Evolutionary conservation across 2,329 filamentous ascomycete genomes (phyloP), one percentile per base, ranked within the genome.

Genomic region (Amphichorda felina): DNA sequence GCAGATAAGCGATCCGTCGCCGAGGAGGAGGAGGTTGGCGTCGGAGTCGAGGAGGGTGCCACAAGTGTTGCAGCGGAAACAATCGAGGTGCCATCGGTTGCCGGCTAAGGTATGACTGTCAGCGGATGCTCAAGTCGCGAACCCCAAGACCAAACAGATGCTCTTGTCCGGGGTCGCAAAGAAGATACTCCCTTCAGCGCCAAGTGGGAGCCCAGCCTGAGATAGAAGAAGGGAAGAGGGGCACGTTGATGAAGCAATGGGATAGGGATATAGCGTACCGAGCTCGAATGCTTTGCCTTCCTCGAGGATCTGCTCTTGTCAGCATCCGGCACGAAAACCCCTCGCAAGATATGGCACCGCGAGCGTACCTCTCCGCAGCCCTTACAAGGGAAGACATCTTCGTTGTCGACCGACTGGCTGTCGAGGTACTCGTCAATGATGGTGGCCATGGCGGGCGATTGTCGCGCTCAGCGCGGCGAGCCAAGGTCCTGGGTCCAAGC

Each of bases 241-340:
- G n/a, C n/a, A n/a, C n/a, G n/a, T n/a, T n/a, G n/a, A n/a, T n/a
- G n/a, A n/a, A n/a, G n/a, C 8, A 30, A 30, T 30, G 27, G 8
- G 16, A 13, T 21, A 9, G 30, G 19, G 8, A 24, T 5, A 16
- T 8, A 19, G 67, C 70, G 39, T 68, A 96, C 89, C 87, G 51
- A 98, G 72, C 64, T 98, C 91, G 51, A 94, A 98, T 35, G 91
- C 91, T 62, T 96, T 96, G 50, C 91, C 91, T 70, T 98, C 91
- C 61, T 98, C 91, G 15, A 98, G 73, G 46, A 96, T 94, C 87
- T 95, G 18, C 10, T 10, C 16, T 21, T 16, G 22, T 32, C 28
- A 19, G 18, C 9, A 26, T 13, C 18, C 18, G 8, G 38, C 36
- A 18, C 34, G 35, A 39, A 38, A 38, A 15, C 9, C 34, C 14